Percentiles rank a stretch among this genome's conserved stretches.
These are phyloP conservation scores for Phytophthora sp. DNA, from an alignment of 352 stramenopile species.

Conservation along the genomic window DNA sequence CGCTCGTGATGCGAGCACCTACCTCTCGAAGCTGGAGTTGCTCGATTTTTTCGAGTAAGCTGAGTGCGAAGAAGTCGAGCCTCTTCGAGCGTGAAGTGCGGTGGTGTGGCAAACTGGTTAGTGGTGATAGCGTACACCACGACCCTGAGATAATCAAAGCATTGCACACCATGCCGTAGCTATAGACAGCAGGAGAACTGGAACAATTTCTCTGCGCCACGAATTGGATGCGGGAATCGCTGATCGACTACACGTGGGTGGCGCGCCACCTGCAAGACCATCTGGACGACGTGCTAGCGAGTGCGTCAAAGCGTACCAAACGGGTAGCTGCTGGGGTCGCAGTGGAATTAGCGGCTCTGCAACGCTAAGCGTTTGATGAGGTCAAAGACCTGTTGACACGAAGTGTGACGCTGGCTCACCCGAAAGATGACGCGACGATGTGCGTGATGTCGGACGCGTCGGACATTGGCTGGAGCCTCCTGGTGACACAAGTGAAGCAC, in stretches of 20 bases:
- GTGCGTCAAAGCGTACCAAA: neutral
- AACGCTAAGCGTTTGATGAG: neutral
- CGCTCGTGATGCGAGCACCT: neutral
- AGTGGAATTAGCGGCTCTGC: neutral
- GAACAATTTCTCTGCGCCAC: too few species aligned
- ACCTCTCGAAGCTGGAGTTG: neutral
- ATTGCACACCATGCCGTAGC: neutral
- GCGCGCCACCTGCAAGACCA: neutral
- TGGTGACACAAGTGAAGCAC: neutral
- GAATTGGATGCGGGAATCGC: neutral
- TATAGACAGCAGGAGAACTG: neutral
- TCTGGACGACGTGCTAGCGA: neutral
- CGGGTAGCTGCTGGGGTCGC: neutral
- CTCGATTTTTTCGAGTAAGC: slow-evolving; percentile 3
- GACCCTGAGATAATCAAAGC: neutral
- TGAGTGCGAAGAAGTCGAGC: neutral
- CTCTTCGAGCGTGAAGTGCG: neutral
- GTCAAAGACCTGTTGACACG: neutral
- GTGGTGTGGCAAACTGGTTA: neutral
- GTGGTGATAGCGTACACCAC: neutral
- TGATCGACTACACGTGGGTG: neutral
- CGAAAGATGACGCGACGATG: neutral
- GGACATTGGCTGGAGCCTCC: neutral
- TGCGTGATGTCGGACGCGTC: neutral
- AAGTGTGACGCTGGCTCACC: neutral